A percentile compares a stretch with the other conserved stretches of the same genome.
Conservation (phyloP, 176 grass and related monocot species). For the Echinochloa phyllopogon region DNA sequence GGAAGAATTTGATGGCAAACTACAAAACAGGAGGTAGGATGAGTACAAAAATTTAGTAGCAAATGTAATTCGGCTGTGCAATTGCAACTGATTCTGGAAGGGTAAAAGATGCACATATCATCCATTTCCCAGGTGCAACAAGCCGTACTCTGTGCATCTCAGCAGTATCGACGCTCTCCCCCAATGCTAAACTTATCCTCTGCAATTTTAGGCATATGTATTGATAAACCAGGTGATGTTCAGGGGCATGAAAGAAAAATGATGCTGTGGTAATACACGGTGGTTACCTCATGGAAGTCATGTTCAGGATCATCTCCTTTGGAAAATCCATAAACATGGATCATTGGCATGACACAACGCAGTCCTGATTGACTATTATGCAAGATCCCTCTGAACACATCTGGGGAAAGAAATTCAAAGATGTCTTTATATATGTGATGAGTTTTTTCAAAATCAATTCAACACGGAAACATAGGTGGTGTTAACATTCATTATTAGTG, state of each 20-base stretch:
- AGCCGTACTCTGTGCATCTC: conserved; percentile 86
- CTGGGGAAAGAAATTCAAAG: conserved; percentile 37
- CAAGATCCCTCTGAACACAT: conserved; percentile 79
- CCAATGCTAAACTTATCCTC: conserved; percentile 83
- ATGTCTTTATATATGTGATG: neutral
- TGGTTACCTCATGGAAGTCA: conserved; percentile 79
- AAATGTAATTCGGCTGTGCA: conserved; percentile 32
- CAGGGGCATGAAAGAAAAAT: neutral
- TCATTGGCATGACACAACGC: conserved; percentile 61
- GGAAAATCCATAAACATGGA: conserved; percentile 96
- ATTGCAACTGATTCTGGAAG: conserved; percentile 62
- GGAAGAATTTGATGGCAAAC: neutral
- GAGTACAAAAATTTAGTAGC: neutral
- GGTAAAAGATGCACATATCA: conserved; percentile 91
- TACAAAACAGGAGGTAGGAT: neutral
- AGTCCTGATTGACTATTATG: conserved; percentile 39
- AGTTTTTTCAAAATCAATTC: neutral
- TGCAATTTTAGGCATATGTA: conserved; percentile 41
- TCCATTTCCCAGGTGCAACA: conserved; percentile 97
- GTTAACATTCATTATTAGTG: neutral
- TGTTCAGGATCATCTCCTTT: conserved; percentile 78
- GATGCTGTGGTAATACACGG: neutral
- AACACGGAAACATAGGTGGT: neutral
- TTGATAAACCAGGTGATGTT: neutral
- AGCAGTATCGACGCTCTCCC: conserved; percentile 42